A percentile compares a stretch with the other conserved stretches of the same genome.
Evolutionary conservation across 306 rosid genomes (phyloP).

Genomic region (Herpetospermum pedunculosum): DNA sequence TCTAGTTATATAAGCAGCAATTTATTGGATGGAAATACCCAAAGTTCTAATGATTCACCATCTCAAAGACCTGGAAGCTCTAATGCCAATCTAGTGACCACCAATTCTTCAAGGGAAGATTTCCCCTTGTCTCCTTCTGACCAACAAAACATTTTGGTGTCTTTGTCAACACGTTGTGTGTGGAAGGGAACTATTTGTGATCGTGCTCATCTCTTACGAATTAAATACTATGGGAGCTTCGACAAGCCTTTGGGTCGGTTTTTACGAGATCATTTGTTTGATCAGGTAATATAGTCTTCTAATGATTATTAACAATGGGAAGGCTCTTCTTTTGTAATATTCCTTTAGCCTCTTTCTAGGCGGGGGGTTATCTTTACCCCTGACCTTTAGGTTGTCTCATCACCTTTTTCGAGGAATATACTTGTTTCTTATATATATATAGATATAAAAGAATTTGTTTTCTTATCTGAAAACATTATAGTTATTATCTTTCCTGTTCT

Average conservation of each 20-base stretch:
- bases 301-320: background rate
- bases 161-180: constrained; percentile 84
- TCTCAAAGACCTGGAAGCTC: constrained; percentile 30
- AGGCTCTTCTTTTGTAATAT: background rate
- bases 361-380: background rate
- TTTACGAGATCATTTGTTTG: constrained; percentile 83
- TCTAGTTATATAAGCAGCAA: constrained; percentile 7
- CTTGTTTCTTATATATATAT: background rate
- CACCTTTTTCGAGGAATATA: background rate
- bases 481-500: background rate
- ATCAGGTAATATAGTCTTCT: constrained; percentile 45
- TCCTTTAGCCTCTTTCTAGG: background rate
- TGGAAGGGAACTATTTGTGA: constrained; percentile 99
- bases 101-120: constrained; percentile 41
- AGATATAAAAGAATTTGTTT: constrained; percentile 22
- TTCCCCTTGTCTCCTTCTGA: constrained; percentile 85
- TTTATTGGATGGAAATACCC: constrained; percentile 24
- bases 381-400: background rate
- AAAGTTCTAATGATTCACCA: constrained; percentile 19
- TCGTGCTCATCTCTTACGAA: constrained; percentile 89
- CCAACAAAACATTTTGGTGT: constrained; percentile 94
- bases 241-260: constrained; percentile 92
- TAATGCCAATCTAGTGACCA: constrained; percentile 16
- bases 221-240: constrained; percentile 88
- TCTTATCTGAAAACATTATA: background rate